Evolutionary conservation across 1,284 basidiomycete genomes (phyloP).

Genomic region (Hypsizygus ulmarius): DNA sequence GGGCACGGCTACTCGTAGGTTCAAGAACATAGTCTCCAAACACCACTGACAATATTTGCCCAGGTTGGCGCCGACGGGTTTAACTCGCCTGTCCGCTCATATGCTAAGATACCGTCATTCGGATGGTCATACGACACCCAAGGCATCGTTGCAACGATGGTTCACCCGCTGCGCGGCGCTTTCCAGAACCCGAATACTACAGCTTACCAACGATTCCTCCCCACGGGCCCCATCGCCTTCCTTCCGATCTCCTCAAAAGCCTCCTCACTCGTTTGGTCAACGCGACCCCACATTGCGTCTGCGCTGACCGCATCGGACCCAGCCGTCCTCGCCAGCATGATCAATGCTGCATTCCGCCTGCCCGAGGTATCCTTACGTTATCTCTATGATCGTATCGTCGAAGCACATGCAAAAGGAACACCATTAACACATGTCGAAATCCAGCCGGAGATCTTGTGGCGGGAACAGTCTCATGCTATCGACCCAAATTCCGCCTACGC

Average conservation of each 20-base stretch:
- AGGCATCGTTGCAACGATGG: slow-evolving; percentile 88
- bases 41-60: slow-evolving; percentile 11
- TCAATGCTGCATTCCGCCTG: slow-evolving; percentile 91
- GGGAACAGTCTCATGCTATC: slow-evolving; percentile 66
- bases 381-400: slow-evolving; percentile 63
- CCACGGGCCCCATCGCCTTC: slow-evolving; percentile 95
- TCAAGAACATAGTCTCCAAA: background rate
- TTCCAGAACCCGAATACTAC: slow-evolving; percentile 70
- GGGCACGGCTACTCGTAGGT: slow-evolving; percentile 73
- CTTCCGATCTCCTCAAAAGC: slow-evolving; percentile 77
- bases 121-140: slow-evolving; percentile 93
- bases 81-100: slow-evolving; percentile 90
- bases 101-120: slow-evolving; percentile 83
- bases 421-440: slow-evolving; percentile 48
- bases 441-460: slow-evolving; percentile 60
- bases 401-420: slow-evolving; percentile 42
- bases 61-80: slow-evolving; percentile 95
- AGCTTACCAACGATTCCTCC: slow-evolving; percentile 94
- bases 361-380: slow-evolving; percentile 74
- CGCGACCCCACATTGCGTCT: slow-evolving; percentile 73
- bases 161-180: slow-evolving; percentile 59
- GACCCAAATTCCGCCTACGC: slow-evolving; percentile 62
- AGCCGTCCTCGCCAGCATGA: slow-evolving; percentile 66
- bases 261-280: slow-evolving; percentile 96
- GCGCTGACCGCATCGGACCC: slow-evolving; percentile 71